Percentiles rank a stretch among this genome's conserved stretches.
These are phyloP conservation scores for Phytopythium montanum DNA, from an alignment of 352 stramenopile species.

Conservation along the genomic window DNA sequence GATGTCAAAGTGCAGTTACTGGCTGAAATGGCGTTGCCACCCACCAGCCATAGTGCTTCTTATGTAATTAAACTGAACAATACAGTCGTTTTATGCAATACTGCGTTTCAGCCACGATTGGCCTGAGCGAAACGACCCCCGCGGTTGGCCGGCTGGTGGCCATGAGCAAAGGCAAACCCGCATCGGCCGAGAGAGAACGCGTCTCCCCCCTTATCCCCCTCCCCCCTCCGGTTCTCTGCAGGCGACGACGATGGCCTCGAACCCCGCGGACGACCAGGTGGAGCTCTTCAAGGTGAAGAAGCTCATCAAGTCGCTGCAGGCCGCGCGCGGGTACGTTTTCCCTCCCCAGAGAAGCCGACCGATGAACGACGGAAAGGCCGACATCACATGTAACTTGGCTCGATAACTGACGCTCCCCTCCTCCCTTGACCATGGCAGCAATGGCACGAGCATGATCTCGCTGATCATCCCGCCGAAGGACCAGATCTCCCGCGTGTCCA, in stretches of 20 bases:
- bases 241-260: constrained; percentile 23
- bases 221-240: background rate
- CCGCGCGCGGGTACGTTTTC: constrained; percentile 71
- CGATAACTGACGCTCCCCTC: no score
- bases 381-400: no score
- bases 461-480: constrained; percentile 99
- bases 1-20: background rate
- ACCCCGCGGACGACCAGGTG: constrained; percentile 91
- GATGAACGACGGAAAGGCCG: no score
- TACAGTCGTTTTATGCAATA: background rate
- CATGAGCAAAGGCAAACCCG: background rate
- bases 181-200: background rate
- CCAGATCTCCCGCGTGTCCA: constrained; percentile 96
- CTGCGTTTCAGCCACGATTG: background rate
- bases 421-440: constrained; percentile 41
- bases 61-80: background rate
- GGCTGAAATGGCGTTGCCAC: background rate
- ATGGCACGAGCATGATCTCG: constrained; percentile 99
- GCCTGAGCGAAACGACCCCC: background rate
- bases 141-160: background rate
- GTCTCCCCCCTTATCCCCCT: background rate
- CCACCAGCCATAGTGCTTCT: no score
- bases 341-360: no score
- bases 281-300: constrained; percentile 99
- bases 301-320: constrained; percentile 98